Base-by-base conservation (phyloP, 768 basidiomycete genomes). In the Tulasnella sp. region DNA sequence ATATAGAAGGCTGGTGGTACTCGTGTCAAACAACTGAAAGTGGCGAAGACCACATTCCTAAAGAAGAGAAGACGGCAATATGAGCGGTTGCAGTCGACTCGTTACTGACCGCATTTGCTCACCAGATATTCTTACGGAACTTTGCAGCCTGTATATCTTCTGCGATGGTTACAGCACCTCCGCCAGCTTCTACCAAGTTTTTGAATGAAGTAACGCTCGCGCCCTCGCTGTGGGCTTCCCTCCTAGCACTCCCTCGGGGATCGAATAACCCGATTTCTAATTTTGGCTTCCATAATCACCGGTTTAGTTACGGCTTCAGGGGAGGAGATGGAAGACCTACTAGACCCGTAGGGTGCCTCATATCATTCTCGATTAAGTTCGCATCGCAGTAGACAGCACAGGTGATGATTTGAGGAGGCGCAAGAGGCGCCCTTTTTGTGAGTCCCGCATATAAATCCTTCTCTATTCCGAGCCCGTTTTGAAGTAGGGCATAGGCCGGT, bases 381-480 rank as follows among this genome's bases (percentile, higher is more conserved):
- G 23, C 43, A 26, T 15, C 43, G 9, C 41, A 29, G 9, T 11
- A 4, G 13, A 56, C 10, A 1, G 55, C 38, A 13, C 23, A 19
- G 4, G 55, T 56, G 11, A 56, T 44, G 29, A 56, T 56, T 15
- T 11, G 21, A 21, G 58, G 45, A 8, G 50, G 38, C 13, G 26
- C 21, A 3, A 24, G 24, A 19, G 17, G 69, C 4, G 67, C 69
- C n/a, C 80, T 69, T 8, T 67, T 62, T 60, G 72, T 73, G 10
- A 81, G 58, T 1, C 81, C 76, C 9, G 77, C 65, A 67, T 85
- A 84, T 21, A 87, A 72, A 58, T 85, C 84, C 32, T 69, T 72
- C 67, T 88, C 87, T 10, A 86, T 80, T 38, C 80, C 80, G 3
- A 90, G 71, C 4, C 86, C 86, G 67, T 89, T 89, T 73, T 88